phyloP scores from a whole-genome alignment of 2,329 filamentous ascomycete genomes.

The Aspergillus fischeri region DNA sequence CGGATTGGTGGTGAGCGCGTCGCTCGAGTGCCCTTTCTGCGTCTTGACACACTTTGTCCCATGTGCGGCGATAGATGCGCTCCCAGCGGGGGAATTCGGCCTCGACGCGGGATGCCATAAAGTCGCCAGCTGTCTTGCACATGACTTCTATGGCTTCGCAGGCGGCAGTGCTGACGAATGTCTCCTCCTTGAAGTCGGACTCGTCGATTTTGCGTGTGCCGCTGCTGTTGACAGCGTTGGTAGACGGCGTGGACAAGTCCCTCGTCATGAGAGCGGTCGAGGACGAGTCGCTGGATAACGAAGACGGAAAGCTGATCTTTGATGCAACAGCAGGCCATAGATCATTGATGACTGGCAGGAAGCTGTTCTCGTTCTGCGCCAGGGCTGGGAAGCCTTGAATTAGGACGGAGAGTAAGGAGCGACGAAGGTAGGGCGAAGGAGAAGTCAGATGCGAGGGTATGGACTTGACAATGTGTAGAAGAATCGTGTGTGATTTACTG shows the following conservation, averaged over 20 bases:
- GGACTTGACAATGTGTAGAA: slow-evolving; percentile 74
- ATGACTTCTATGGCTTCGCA: slow-evolving; percentile 65
- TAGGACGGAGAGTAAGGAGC: slow-evolving; percentile 73
- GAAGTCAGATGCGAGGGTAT: slow-evolving; percentile 90
- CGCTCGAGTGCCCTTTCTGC: slow-evolving; percentile 34
- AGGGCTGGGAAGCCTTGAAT: slow-evolving; percentile 68
- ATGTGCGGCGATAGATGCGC: slow-evolving; percentile 36
- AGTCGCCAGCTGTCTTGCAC: slow-evolving; percentile 71
- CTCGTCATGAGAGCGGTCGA: slow-evolving; percentile 19
- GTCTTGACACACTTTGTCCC: slow-evolving; percentile 35
- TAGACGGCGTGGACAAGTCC: slow-evolving; percentile 8
- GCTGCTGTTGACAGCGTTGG: slow-evolving; percentile 58
- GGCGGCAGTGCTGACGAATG: slow-evolving; percentile 61
- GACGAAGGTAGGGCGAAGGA: slow-evolving; percentile 71
- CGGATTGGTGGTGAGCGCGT: slow-evolving; percentile 20
- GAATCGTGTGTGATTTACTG: slow-evolving; percentile 73
- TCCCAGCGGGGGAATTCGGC: slow-evolving; percentile 56
- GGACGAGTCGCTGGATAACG: slow-evolving; percentile 56
- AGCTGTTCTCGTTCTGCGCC: slow-evolving; percentile 71
- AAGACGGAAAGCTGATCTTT: slow-evolving; percentile 33
- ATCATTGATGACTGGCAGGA: slow-evolving; percentile 83
- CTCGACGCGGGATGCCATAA: slow-evolving; percentile 71
- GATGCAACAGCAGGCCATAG: slow-evolving; percentile 75
- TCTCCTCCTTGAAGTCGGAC: slow-evolving; percentile 34
- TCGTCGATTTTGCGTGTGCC: slow-evolving; percentile 26